A percentile compares a stretch with the other conserved stretches of the same genome.
Evolutionary conservation across 257 asterid species (phyloP).

Genomic region (Sherardia arvensis): DNA sequence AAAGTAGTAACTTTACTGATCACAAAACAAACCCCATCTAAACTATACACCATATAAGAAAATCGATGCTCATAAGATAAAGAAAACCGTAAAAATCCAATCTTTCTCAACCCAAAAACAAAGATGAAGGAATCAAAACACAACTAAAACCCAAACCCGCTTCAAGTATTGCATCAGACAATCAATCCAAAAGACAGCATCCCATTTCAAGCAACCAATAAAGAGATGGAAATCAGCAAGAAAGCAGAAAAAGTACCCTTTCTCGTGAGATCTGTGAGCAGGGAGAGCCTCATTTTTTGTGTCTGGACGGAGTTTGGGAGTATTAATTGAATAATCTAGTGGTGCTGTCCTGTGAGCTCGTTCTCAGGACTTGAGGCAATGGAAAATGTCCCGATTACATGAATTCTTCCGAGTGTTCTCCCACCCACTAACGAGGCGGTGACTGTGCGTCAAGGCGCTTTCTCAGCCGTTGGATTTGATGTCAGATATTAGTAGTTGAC

Average conservation of each 20-base stretch:
- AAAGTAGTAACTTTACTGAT: not conserved
- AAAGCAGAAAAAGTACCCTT: conserved; percentile 8
- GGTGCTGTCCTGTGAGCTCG: conserved; percentile 1
- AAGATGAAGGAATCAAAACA: not conserved
- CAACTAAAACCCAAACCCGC: conserved; percentile 4
- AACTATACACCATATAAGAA: not conserved
- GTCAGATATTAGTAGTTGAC: conserved; percentile 4
- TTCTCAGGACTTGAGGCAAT: conserved; percentile 7
- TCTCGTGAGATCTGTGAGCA: conserved; percentile 11
- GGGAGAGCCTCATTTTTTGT: not conserved
- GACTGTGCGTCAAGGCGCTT: conserved; percentile 1
- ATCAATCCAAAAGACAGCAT: not conserved
- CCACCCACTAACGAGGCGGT: not conserved
- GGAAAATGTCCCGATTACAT: conserved; percentile 16
- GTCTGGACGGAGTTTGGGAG: not conserved
- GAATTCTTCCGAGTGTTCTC: conserved; percentile 7
- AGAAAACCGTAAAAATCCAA: conserved; percentile 3
- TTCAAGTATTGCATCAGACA: not conserved
- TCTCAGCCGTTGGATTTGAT: conserved; percentile 12
- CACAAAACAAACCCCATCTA: not conserved
- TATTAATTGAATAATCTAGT: conserved; percentile 2
- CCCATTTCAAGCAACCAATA: not conserved
- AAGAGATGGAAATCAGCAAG: not conserved
- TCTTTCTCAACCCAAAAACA: not conserved
- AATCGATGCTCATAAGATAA: not conserved